Base-by-base conservation (phyloP, 164 flowering plant genomes). In the Vitis cinerea region DNA sequence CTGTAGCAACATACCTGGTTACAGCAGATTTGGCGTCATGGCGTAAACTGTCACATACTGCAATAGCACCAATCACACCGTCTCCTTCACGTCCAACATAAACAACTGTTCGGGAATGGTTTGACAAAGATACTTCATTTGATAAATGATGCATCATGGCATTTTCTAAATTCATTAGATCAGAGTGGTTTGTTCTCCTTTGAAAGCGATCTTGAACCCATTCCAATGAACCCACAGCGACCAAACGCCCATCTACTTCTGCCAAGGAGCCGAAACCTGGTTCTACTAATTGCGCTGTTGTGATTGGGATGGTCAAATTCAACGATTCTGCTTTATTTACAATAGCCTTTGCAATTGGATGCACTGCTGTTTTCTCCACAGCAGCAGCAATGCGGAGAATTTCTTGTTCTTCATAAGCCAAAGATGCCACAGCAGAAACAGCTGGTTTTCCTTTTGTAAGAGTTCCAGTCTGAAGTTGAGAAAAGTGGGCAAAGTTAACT, bases 41-140 rank as follows among this genome's bases (percentile, higher is more conserved):
- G 13, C 98, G 92, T 72, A 94, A 74, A 66, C 71, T 77, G 69
- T 94, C 98, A 68, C 91, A 85, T 75, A 94, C 78, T 70, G 88
- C 88, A 63, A 94, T 89, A 72, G 94, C 92, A 75, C 98, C 98
- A 71, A 92, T 88, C 50, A 94, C 71, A 14, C 99, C 99, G 78
- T 94, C 94, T 57, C 92, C 97, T 84, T 92, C 95, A 50, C 90
- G 86, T 56, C 99, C 99, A 76, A 94, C 97, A 82, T 86, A 92
- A 19, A 94, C 95, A 78, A 88, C 74, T 60, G 97, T 87, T 58
- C 78, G 80, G 75, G 97, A 92, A 74, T 87, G 69, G 64, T 79
- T 75, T 53, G 88, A 77, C 29, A 78, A 67, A 56, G 89, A 72
- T 17, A 61, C 53, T 50, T 75, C 77, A 13, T 72, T 67, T 47